A percentile compares a stretch with the other conserved stretches of the same genome.
These are phyloP conservation scores for Raphanus sativus DNA, from an alignment of 345 rosid genomes.

Conservation along the genomic window DNA sequence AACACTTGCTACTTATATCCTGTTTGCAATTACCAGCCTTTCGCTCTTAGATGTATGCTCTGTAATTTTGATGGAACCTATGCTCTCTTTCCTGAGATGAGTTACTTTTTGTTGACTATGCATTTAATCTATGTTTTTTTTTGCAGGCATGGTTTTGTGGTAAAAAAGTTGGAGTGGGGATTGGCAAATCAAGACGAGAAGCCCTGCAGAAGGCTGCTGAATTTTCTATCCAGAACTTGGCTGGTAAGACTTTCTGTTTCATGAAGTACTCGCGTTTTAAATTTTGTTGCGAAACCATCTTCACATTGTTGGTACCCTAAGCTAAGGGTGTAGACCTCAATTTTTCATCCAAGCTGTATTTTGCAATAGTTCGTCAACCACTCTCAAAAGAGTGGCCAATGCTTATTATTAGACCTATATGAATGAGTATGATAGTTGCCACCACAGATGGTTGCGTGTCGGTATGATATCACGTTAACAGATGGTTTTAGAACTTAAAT, in stretches of 20 bases:
- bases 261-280: constrained; percentile 6
- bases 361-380: constrained; percentile 2
- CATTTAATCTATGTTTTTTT: constrained; percentile 17
- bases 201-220: constrained; percentile 82
- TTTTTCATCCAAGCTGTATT: constrained; percentile 18
- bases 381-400: constrained; percentile 13
- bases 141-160: constrained; percentile 86
- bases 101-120: not conserved
- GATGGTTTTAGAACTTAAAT: constrained; percentile 12
- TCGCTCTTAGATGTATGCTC: not conserved
- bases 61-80: constrained; percentile 4
- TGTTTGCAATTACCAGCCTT: not conserved
- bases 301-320: constrained; percentile 4
- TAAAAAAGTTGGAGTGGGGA: constrained; percentile 76
- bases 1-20: constrained; percentile 19
- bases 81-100: constrained; percentile 3
- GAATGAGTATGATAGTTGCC: constrained; percentile 11
- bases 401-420: constrained; percentile 9
- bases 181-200: constrained; percentile 85
- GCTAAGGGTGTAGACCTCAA: constrained; percentile 12
- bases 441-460: constrained; percentile 12
- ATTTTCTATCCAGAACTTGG: constrained; percentile 65
- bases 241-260: constrained; percentile 54
- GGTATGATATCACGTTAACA: constrained; percentile 13
- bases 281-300: constrained; percentile 9